A percentile compares a stretch with the other conserved stretches of the same genome.
phyloP scores from a whole-genome alignment of 1,284 basidiomycete genomes.

The Rhodotorula sp. region DNA sequence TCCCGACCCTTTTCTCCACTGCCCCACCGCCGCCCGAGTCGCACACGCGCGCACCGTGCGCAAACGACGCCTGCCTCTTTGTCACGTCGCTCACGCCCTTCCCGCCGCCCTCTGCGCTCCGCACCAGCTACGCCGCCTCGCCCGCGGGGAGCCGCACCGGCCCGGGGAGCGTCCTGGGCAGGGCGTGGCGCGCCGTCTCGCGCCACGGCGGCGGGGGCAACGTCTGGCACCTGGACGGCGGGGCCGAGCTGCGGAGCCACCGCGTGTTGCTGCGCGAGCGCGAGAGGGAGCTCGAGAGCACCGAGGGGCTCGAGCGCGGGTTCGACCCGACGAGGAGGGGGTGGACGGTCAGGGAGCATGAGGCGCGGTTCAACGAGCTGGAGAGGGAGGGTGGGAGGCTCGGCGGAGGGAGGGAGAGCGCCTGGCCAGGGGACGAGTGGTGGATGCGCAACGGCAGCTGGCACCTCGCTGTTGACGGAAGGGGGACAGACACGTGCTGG shows the following conservation, averaged over 20 bases:
- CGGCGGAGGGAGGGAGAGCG: conserved; percentile 8
- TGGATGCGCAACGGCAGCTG: conserved; percentile 36
- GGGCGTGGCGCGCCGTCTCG: background rate
- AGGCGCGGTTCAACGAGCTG: conserved; percentile 27
- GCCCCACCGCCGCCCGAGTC: conserved; percentile 32
- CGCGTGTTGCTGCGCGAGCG: background rate
- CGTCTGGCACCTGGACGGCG: background rate
- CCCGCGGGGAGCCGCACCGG: background rate
- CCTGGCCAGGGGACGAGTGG: conserved; percentile 28
- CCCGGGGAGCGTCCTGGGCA: background rate
- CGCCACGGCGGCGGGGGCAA: background rate
- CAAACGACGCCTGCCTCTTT: conserved; percentile 43
- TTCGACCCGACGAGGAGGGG: conserved; percentile 1
- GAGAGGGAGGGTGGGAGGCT: background rate
- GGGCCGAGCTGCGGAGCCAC: background rate
- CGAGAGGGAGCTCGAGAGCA: background rate
- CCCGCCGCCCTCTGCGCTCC: conserved; percentile 25
- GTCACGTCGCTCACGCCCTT: conserved; percentile 41
- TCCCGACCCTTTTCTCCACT: conserved; percentile 40
- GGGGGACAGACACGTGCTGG: conserved; percentile 35
- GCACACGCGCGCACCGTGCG: conserved; percentile 36
- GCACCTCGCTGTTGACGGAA: conserved; percentile 43
- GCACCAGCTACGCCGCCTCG: background rate
- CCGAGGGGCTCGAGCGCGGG: background rate
- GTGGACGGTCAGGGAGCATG: conserved; percentile 27